Evolutionary conservation across 2,329 filamentous ascomycete genomes (phyloP), one percentile per base, ranked within the genome.

Genomic region (Akanthomyces muscarius): DNA sequence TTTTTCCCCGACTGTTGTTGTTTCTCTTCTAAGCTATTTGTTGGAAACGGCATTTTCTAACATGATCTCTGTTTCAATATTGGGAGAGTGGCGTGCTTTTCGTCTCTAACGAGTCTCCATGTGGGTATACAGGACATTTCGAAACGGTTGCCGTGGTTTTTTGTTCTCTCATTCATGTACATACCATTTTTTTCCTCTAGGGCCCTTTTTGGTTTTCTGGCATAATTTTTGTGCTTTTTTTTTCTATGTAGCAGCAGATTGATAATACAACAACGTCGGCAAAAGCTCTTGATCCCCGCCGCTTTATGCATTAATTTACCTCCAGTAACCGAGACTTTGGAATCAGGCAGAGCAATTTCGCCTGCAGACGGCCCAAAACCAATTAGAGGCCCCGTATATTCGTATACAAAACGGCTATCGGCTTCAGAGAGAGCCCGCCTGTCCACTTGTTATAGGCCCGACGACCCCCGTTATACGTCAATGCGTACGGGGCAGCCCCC

Each of bases 91-190:
- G 23, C 18, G n/a, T 18, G 13, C 25, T 36, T 30, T 44, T 23
- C 48, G 8, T 45, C 41, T 33, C 23, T 3, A n/a, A 47, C 41
- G 41, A 21, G 25, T 60, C 38, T 51, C 23, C 33, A 58, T 38
- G 45, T 44, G 61, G 61, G 58, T 28, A 53, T 51, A 52, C 55
- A 53, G 47, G 25, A 63, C 50, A 65, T 55, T 25, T 42, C 48
- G 30, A 51, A 62, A 47, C 51, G 8, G 33, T 13, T 25, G 7
- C 51, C 41, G 21, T 21, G 42, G 3, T 59, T 14, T 23, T 16
- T 47, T 57, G 2, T 47, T 16, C 7, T 30, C n/a, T 54, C 28
- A 36, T 61, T 45, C 38, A 25, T 61, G 58, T 61, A 61, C 38
- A 61, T 61, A 45, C 28, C 28, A 3, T 11, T 21, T 53, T 33